Percentiles rank a stretch among this genome's conserved stretches.
These are phyloP conservation scores for Ambrosia artemisiifolia DNA, from an alignment of 129 eudicot species.

Conservation along the genomic window DNA sequence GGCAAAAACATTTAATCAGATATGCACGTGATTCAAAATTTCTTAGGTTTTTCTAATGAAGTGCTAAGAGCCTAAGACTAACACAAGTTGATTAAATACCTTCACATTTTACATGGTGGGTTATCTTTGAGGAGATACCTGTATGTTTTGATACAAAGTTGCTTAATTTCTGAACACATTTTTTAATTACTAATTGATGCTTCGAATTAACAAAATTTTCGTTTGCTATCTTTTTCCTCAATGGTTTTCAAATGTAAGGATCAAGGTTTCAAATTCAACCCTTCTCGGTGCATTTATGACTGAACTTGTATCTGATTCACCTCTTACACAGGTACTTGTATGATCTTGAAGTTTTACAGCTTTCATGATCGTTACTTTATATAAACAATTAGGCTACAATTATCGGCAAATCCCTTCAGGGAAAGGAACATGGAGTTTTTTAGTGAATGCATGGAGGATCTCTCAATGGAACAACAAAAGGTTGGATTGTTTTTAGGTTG, in stretches of 20 bases:
- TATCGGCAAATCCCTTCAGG: conserved; percentile 75
- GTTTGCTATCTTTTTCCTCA: neutral
- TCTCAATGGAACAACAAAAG: conserved; percentile 90
- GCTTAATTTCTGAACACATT: neutral
- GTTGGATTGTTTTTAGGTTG: conserved; percentile 27
- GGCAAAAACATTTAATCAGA: too few relatives aligned
- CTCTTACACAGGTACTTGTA: conserved; percentile 64
- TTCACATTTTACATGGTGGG: conserved; percentile 74
- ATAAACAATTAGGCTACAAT: conserved; percentile 53
- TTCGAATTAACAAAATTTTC: neutral
- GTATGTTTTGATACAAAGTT: conserved; percentile 43
- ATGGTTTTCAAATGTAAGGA: conserved; percentile 31
- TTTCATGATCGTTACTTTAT: neutral
- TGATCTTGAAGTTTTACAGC: neutral
- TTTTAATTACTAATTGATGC: neutral
- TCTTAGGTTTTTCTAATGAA: too few relatives aligned
- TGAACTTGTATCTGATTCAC: conserved; percentile 77
- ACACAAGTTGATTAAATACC: too few relatives aligned
- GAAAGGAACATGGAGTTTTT: conserved; percentile 95
- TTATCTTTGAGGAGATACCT: conserved; percentile 96
- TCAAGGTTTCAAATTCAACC: conserved; percentile 87
- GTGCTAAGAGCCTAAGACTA: too few relatives aligned
- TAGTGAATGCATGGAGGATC: conserved; percentile 92
- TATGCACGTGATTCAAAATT: too few relatives aligned
- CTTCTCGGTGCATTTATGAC: conserved; percentile 86